Evolutionary conservation across 805 yeast genomes (phyloP), one percentile per base, ranked within the genome.

Genomic region (Candida cerambycidarum): DNA sequence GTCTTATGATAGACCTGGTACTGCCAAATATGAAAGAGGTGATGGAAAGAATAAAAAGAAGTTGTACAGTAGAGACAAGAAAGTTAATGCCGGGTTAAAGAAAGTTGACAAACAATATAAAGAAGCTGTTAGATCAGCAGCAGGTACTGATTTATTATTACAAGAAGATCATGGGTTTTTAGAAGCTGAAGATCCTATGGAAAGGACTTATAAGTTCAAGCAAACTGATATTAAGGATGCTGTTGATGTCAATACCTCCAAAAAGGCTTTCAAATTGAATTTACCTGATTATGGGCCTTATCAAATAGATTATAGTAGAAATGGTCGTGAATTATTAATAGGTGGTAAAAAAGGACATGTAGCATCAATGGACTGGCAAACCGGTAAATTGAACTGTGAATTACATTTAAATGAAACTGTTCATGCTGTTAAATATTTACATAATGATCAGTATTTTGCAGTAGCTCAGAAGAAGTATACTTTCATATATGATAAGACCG

Each of bases 381-480:
- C 81, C 30, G 98, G 98, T 11, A 73, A 70, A 30, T 66, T 92
- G 25, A 83, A 81, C 47, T 82, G 95, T 33, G 99, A 93, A 62
- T 62, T 93, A 42, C 80, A 87, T 57, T 69, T 93, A 16, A 83
- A 85, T 56, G 99, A 93, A 65, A 89, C 97, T 0, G 88, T 90
- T 9, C 79, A 87, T 56, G 93, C 90, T 2, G 97, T 90, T 18
- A 86, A 89, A 57, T 89, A 85, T 65, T 71, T 93, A 48, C 97
- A 92, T 57, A 89, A 85, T 58, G 95, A 90, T 58, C 97, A 89
- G 63, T 89, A 73, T 63, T 89, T 88, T 68, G 99, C 99, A 0
- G 96, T 83, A 13, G 98, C 99, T 1, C 99, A 93, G 67, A 90
- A 89, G 66, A 90, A 89, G 62, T 88, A 92, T 63, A 86, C 93